These are phyloP conservation scores for Rhizophagus clarus DNA, from an alignment of 192 early-diverging fungal species.

Conservation along the genomic window DNA sequence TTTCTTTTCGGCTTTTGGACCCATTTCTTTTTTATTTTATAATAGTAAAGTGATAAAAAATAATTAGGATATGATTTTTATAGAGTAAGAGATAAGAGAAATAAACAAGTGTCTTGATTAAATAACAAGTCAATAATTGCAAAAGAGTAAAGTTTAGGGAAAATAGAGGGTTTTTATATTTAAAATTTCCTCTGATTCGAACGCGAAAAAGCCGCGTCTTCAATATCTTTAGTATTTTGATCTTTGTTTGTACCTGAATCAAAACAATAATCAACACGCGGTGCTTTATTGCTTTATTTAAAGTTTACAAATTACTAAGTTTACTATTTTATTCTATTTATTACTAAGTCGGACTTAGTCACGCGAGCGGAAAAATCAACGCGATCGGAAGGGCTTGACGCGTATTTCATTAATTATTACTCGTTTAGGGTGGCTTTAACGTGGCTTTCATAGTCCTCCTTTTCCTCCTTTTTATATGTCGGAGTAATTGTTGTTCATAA, in stretches of 20 bases:
- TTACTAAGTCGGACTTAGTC: neutral
- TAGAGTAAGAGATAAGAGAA: neutral
- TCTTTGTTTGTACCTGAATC: neutral
- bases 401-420: neutral
- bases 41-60: neutral
- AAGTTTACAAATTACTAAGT: too few relatives aligned
- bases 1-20: constrained; percentile 50
- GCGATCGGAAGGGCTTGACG: neutral
- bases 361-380: neutral
- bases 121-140: neutral
- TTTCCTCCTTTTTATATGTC: neutral
- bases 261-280: neutral
- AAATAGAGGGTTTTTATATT: neutral
- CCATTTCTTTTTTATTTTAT: constrained; percentile 37
- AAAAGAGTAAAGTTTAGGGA: neutral
- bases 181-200: neutral
- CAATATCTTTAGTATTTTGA: neutral
- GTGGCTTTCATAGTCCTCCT: neutral
- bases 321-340: too few relatives aligned
- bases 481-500: neutral
- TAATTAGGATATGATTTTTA: neutral
- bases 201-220: neutral
- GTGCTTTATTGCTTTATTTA: too few relatives aligned
- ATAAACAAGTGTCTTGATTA: neutral
- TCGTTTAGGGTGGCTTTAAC: neutral